These are phyloP conservation scores for Abelmoschus esculentus DNA, from an alignment of 345 rosid species.

Conservation along the genomic window DNA sequence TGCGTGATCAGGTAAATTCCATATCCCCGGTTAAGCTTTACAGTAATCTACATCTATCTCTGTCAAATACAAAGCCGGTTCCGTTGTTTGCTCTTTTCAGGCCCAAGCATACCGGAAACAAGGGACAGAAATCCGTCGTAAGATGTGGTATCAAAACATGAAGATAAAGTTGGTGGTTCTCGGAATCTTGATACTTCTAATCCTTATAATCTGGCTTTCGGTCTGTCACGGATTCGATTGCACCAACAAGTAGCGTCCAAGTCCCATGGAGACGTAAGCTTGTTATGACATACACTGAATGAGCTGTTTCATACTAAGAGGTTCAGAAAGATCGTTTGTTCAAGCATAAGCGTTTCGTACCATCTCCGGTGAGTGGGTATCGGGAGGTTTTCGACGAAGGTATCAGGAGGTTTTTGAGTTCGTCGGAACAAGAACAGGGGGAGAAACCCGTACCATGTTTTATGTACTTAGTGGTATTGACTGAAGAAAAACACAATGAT, in stretches of 20 bases:
- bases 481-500: conserved; percentile 2
- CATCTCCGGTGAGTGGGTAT: not conserved
- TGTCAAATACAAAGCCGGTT: not conserved
- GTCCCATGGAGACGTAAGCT: not conserved
- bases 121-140: conserved; percentile 65
- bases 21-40: not conserved
- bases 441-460: not conserved
- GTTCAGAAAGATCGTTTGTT: not conserved
- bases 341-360: not conserved
- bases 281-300: not conserved
- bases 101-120: conserved; percentile 63
- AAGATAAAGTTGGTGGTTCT: conserved; percentile 84
- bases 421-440: not conserved
- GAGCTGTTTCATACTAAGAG: not conserved
- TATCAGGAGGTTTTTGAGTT: not conserved
- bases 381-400: not conserved
- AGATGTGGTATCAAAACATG: conserved; percentile 98
- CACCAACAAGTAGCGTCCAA: conserved; percentile 36
- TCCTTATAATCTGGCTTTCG: conserved; percentile 81
- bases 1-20: conserved; percentile 59
- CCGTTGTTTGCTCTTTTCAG: conserved; percentile 26
- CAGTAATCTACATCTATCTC: not conserved
- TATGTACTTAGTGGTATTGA: not conserved
- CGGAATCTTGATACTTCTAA: conserved; percentile 64
- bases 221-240: conserved; percentile 77